These are phyloP conservation scores for Pueraria montana DNA, from an alignment of 306 rosid species.

Conservation along the genomic window DNA sequence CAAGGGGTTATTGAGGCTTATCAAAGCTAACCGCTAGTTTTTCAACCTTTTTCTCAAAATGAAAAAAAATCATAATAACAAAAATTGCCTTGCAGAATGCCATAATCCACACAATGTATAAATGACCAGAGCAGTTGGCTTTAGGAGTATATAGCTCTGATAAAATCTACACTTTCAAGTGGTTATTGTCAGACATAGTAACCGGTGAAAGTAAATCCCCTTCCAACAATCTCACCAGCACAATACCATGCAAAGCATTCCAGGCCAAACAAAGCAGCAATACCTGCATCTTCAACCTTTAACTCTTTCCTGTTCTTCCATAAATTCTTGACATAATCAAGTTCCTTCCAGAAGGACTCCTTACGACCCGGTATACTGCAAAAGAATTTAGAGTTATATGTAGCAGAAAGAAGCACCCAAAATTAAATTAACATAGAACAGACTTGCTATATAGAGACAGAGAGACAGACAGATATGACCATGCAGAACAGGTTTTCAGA, in stretches of 20 bases:
- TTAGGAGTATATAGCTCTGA: conserved; percentile 49
- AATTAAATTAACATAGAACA: conserved; percentile 15
- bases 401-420: conserved; percentile 10
- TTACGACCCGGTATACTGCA: conserved; percentile 83
- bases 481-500: background rate
- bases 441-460: background rate
- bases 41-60: conserved; percentile 56
- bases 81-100: conserved; percentile 62
- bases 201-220: conserved; percentile 97
- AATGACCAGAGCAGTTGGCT: conserved; percentile 54
- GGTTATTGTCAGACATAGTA: conserved; percentile 70
- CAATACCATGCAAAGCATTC: conserved; percentile 93
- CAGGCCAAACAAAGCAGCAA: conserved; percentile 92
- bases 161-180: conserved; percentile 52
- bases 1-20: conserved; percentile 83
- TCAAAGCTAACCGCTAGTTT: conserved; percentile 60
- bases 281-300: conserved; percentile 91
- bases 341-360: conserved; percentile 84
- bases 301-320: conserved; percentile 85
- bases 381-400: conserved; percentile 28
- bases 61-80: conserved; percentile 49
- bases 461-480: background rate
- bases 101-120: conserved; percentile 56
- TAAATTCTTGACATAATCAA: conserved; percentile 76
- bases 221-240: conserved; percentile 94